Base-by-base conservation (phyloP, 768 basidiomycete species). In the Antrodiella citrinella region DNA sequence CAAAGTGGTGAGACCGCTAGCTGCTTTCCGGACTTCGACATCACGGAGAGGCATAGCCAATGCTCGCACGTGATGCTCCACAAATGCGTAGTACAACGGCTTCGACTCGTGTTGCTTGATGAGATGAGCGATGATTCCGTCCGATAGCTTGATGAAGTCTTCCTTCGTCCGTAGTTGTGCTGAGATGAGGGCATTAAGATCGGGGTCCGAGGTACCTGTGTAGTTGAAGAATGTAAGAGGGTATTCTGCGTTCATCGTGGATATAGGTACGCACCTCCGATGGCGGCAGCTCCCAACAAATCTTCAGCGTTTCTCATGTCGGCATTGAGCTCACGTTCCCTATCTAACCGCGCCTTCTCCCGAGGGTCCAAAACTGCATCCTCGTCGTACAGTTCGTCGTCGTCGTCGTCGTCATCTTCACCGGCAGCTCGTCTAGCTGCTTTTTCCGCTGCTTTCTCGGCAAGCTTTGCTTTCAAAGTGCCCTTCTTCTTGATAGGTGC, bases 401-500 rank as follows among this genome's bases (percentile, higher is more conserved):
- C 77, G 44, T 67, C 65, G 4, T 72, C 69, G 11, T 64, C 73
- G n/a, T 7, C 15, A 7, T 35, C 30, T 4, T 70, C 73, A 2
- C 61, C 75, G 3, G 60, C 67, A 4, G 70, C 72, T 20, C 65
- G 68, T 47, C 64, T 67, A 1, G 75, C 72, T 2, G 81, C 81
- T 53, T 84, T 88, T 52, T 74, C 74, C 0, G 83, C 86, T 60
- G 92, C 93, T 67, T 92, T 96, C 67, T 94, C 91, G 0, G 92
- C 92, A 2, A 98, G 70, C 66, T 94, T 95, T 18, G 81, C 80
- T 67, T 96, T 96, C 57, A 97, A 67, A 1, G 86, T 89, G 48
- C 90, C 91, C 70, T 93, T 96, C 71, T 96, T 95, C 73, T 89
- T 91, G 1, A 84, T 80, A 3, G 89, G 83, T 15, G 83, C 82